A percentile compares a stretch with the other conserved stretches of the same genome.
These are phyloP conservation scores for Xylaria palmicola DNA, from an alignment of 495 filamentous ascomycete species.

Conservation along the genomic window DNA sequence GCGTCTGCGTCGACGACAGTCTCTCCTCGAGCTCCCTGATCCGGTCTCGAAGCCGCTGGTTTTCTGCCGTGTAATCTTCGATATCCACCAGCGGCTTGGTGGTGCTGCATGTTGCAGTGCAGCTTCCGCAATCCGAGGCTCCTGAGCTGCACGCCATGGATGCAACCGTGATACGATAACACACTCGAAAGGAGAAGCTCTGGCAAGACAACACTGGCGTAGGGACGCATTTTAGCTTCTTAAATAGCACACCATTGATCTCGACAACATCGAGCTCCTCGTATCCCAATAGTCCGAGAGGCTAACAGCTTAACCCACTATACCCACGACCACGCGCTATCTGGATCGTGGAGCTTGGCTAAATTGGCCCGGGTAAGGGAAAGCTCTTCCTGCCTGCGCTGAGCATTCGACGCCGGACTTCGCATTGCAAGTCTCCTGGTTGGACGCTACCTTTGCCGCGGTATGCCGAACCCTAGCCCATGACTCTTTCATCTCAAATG, in stretches of 20 bases:
- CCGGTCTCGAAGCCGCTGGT: conserved; percentile 5
- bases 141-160: conserved; percentile 13
- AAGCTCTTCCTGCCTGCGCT: conserved; percentile 3
- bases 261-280: neutral
- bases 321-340: neutral
- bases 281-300: neutral
- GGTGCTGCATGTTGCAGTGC: conserved; percentile 3
- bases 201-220: neutral
- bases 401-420: neutral
- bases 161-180: neutral
- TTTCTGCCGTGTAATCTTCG: conserved; percentile 17
- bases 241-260: neutral
- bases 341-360: neutral
- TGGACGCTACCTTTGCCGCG: neutral
- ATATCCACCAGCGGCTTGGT: conserved; percentile 7
- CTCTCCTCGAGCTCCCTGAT: conserved; percentile 12
- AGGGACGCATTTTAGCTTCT: neutral
- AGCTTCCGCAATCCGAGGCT: conserved; percentile 11
- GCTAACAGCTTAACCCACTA: neutral
- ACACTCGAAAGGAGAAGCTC: neutral
- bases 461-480: neutral
- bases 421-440: neutral
- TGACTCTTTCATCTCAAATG: neutral
- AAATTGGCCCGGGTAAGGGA: neutral
- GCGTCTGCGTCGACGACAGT: conserved; percentile 9